phyloP scores from a whole-genome alignment of 129 eudicot species.

The Kitagawia praeruptora region DNA sequence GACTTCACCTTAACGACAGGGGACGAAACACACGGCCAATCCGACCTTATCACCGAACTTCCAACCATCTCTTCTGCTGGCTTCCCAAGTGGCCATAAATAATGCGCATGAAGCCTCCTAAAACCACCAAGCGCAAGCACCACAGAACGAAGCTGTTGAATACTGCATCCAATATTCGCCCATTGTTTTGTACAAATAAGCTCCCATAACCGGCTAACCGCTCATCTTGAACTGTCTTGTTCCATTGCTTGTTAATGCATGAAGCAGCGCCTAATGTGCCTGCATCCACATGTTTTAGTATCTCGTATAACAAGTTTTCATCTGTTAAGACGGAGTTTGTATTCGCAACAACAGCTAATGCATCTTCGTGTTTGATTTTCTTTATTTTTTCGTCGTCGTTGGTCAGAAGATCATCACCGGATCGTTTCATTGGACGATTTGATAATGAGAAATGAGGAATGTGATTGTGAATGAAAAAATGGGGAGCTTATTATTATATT shows the following conservation, averaged over 20 bases:
- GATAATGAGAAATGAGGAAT: neutral
- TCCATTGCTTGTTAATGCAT: constrained; percentile 65
- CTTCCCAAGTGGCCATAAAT: constrained; percentile 62
- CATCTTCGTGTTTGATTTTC: constrained; percentile 17
- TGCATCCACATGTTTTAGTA: constrained; percentile 67
- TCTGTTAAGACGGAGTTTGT: constrained; percentile 35
- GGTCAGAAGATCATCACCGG: constrained; percentile 15
- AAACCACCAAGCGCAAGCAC: constrained; percentile 90
- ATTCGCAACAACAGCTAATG: too few relatives aligned
- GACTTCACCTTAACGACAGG: constrained; percentile 21
- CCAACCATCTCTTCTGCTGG: constrained; percentile 35
- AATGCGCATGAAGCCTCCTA: constrained; percentile 61
- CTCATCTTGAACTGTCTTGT: constrained; percentile 59
- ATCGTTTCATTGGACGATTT: constrained; percentile 26
- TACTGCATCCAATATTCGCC: constrained; percentile 30
- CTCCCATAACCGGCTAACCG: constrained; percentile 82
- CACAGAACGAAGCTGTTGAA: constrained; percentile 60
- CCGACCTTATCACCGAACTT: constrained; percentile 11
- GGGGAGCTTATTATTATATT: neutral
- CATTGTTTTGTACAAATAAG: constrained; percentile 66
- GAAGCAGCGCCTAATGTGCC: constrained; percentile 57
- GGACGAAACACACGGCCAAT: constrained; percentile 46
- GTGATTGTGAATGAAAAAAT: neutral
- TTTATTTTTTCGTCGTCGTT: constrained; percentile 15
- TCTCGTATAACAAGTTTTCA: constrained; percentile 64